phyloP scores from a whole-genome alignment of 352 stramenopile species.

The Globisporangium irregulare region DNA sequence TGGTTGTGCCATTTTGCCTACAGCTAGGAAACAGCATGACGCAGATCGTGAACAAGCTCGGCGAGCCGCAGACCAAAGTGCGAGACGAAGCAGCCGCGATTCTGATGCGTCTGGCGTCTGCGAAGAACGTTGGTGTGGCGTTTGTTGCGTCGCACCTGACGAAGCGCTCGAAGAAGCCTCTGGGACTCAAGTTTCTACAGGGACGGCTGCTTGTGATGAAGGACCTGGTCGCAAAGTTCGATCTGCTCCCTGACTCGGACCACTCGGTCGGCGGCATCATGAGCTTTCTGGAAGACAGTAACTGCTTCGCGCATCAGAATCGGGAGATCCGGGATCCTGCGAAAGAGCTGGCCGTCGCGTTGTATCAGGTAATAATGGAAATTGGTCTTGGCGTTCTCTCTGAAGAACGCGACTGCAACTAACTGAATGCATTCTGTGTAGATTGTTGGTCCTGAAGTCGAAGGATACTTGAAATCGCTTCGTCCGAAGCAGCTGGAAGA shows the following conservation, averaged over 20 bases:
- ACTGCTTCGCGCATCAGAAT: slow-evolving; percentile 85
- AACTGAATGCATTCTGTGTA: slow-evolving; percentile 3
- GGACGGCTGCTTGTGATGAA: slow-evolving; percentile 63
- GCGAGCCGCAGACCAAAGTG: slow-evolving; percentile 68
- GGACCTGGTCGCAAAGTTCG: slow-evolving; percentile 51
- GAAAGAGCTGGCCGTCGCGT: slow-evolving; percentile 81
- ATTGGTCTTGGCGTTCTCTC: background rate
- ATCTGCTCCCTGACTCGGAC: slow-evolving; percentile 44
- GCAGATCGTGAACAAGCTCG: slow-evolving; percentile 76
- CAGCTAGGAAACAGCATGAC: slow-evolving; percentile 75
- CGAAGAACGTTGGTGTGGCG: slow-evolving; percentile 64
- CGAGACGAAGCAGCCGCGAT: slow-evolving; percentile 59
- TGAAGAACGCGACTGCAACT: background rate
- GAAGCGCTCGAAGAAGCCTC: slow-evolving; percentile 72
- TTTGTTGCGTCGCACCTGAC: slow-evolving; percentile 61
- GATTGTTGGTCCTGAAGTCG: slow-evolving; percentile 59
- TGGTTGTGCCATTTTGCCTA: background rate
- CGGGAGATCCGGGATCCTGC: slow-evolving; percentile 85
- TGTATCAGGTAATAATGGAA: slow-evolving; percentile 47
- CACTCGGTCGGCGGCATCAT: slow-evolving; percentile 65
- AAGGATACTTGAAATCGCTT: slow-evolving; percentile 76
- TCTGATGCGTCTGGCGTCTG: slow-evolving; percentile 40
- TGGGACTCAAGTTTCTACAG: slow-evolving; percentile 68
- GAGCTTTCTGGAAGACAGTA: slow-evolving; percentile 77
- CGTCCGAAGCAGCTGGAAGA: slow-evolving; percentile 90